phyloP scores from a whole-genome alignment of 371 early-diverging fungal genomes.

The Mortierella sp. region DNA sequence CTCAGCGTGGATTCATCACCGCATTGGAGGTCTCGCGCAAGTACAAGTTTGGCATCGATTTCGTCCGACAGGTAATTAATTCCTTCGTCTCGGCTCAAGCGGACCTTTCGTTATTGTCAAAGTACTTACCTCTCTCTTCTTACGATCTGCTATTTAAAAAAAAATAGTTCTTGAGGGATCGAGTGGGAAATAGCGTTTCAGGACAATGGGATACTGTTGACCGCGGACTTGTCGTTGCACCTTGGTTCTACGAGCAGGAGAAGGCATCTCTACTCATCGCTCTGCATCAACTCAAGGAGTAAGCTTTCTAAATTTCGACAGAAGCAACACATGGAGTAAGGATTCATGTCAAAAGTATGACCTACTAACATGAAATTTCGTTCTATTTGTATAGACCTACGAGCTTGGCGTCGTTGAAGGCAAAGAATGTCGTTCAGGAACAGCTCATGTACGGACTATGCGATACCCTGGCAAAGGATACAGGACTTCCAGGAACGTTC shows the following conservation, averaged over 20 bases:
- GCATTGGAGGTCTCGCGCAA: slow-evolving; percentile 31
- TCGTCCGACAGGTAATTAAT: slow-evolving; percentile 40
- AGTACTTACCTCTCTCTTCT: too few relatives aligned
- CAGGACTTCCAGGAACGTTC: slow-evolving; percentile 30
- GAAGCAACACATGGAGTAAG: not conserved
- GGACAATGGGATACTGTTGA: slow-evolving; percentile 53
- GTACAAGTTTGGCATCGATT: slow-evolving; percentile 41
- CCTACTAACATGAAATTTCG: not conserved
- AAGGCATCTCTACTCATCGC: slow-evolving; percentile 15
- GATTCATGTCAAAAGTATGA: not conserved
- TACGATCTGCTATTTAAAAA: too few relatives aligned
- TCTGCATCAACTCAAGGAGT: slow-evolving; percentile 39
- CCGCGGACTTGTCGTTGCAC: slow-evolving; percentile 32
- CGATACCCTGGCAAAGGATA: slow-evolving; percentile 39
- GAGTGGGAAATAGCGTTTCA: slow-evolving; percentile 31
- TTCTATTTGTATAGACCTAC: slow-evolving; percentile 29
- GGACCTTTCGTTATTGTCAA: too few relatives aligned
- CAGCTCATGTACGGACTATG: slow-evolving; percentile 50
- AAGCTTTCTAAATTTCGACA: not conserved
- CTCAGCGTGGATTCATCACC: slow-evolving; percentile 23
- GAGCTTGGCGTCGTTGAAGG: slow-evolving; percentile 20
- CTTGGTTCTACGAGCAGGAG: slow-evolving; percentile 38
- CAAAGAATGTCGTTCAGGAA: slow-evolving; percentile 34
- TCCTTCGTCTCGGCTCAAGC: too few relatives aligned
- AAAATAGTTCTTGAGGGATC: slow-evolving; percentile 46